Evolutionary conservation across 352 stramenopile species (phyloP).

Genomic region (Thalassiosira hispida): DNA sequence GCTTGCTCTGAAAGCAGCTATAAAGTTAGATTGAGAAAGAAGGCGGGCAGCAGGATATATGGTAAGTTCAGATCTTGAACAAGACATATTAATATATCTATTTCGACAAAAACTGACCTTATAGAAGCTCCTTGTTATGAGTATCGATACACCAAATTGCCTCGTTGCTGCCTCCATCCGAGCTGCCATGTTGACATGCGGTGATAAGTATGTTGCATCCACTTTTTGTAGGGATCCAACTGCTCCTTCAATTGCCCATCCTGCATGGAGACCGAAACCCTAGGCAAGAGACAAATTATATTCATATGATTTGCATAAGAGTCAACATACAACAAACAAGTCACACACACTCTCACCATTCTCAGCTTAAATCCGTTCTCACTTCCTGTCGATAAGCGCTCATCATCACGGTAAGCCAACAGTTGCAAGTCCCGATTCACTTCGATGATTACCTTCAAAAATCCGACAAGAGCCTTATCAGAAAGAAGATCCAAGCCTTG

Average conservation of each 20-base stretch:
- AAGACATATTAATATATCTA: background rate
- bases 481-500: slow-evolving; percentile 87
- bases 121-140: slow-evolving; percentile 92
- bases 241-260: slow-evolving; percentile 98
- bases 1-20: slow-evolving; percentile 71
- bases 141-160: slow-evolving; percentile 94
- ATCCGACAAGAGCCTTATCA: slow-evolving; percentile 92
- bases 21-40: slow-evolving; percentile 31
- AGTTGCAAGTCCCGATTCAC: slow-evolving; percentile 88
- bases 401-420: slow-evolving; percentile 71
- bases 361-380: slow-evolving; percentile 38
- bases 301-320: slow-evolving; percentile 13
- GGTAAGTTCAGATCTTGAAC: background rate
- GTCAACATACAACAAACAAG: background rate
- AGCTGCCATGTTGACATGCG: slow-evolving; percentile 98
- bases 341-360: too few species aligned
- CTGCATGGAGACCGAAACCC: slow-evolving; percentile 94
- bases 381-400: slow-evolving; percentile 57
- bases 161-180: slow-evolving; percentile 93
- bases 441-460: slow-evolving; percentile 93
- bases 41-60: background rate
- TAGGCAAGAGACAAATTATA: slow-evolving; percentile 50
- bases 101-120: slow-evolving; percentile 24
- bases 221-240: slow-evolving; percentile 98
- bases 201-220: slow-evolving; percentile 96